Conservation (phyloP, 805 yeast genomes). For the Blastobotrys mokoenaii region DNA sequence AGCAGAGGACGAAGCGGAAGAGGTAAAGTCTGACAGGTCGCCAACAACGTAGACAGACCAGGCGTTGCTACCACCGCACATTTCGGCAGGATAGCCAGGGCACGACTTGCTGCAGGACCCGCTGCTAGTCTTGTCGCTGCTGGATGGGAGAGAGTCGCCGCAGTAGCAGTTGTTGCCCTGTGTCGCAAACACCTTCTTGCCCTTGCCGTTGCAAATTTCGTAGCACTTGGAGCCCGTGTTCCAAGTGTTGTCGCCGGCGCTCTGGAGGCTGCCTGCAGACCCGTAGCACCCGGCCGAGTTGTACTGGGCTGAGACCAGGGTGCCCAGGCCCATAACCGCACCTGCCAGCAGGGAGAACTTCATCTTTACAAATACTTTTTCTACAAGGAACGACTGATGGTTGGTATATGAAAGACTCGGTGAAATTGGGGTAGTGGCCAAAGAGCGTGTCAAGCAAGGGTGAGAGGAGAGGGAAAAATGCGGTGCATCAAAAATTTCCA, state of each 20-base stretch:
- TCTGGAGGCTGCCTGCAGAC: constrained; percentile 4
- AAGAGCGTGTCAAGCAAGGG: not conserved
- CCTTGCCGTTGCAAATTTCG: constrained; percentile 35
- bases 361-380: too few species aligned
- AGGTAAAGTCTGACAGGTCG: constrained; percentile 18
- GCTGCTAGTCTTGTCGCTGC: constrained; percentile 23
- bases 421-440: too few species aligned
- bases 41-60: constrained; percentile 21
- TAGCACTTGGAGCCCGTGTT: constrained; percentile 57
- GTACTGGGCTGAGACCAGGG: not conserved
- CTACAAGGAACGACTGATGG: not conserved
- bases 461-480: too few species aligned
- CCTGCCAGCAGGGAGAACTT: constrained; percentile 1
- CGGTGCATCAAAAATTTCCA: too few species aligned
- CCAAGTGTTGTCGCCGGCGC: constrained; percentile 41
- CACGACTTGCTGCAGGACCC: constrained; percentile 41
- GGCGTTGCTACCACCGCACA: constrained; percentile 54
- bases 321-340: not conserved
- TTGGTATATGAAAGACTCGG: not conserved
- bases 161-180: constrained; percentile 59
- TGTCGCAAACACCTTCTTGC: constrained; percentile 40
- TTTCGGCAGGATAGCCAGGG: constrained; percentile 51
- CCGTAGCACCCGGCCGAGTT: constrained; percentile 13
- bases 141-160: constrained; percentile 41
- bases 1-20: constrained; percentile 18